Percentiles rank a stretch among this genome's conserved stretches.
These are phyloP conservation scores for Schrenkiella parvula DNA, from an alignment of 345 rosid species.

Conservation along the genomic window DNA sequence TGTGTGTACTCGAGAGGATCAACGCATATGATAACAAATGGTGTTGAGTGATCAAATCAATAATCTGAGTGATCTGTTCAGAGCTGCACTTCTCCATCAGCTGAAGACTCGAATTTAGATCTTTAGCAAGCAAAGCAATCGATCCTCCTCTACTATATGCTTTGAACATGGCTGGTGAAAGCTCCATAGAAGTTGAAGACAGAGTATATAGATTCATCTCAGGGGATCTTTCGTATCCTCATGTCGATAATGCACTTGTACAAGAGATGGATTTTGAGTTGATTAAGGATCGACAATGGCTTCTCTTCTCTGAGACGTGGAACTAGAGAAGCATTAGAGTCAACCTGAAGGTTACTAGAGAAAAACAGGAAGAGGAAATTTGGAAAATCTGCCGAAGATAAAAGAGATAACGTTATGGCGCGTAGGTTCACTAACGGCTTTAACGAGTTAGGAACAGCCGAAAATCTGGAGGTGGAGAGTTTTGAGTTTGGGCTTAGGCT, in stretches of 20 bases:
- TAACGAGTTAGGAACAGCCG: neutral
- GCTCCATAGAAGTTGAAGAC: conserved; percentile 54
- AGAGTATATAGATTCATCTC: conserved; percentile 50
- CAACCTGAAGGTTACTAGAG: neutral
- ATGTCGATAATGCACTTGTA: conserved; percentile 34
- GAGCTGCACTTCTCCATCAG: conserved; percentile 46
- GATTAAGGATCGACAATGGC: neutral
- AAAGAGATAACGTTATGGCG: neutral
- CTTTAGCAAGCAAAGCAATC: conserved; percentile 38
- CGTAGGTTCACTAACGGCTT: conserved; percentile 1
- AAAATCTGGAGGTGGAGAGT: neutral
- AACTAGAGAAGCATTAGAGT: neutral
- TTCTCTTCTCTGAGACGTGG: neutral
- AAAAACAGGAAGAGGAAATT: neutral
- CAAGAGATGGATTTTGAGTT: conserved; percentile 27
- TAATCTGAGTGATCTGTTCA: conserved; percentile 48
- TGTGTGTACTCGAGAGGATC: conserved; percentile 52
- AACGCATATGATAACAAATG: conserved; percentile 48
- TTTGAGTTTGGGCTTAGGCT: neutral
- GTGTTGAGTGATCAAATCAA: conserved; percentile 30
- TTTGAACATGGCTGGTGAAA: conserved; percentile 61
- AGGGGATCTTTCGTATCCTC: conserved; percentile 48
- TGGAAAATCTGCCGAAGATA: neutral
- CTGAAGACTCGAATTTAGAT: conserved; percentile 26
- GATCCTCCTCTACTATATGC: conserved; percentile 34